A percentile compares a stretch with the other conserved stretches of the same genome.
These are phyloP conservation scores for Sporothrix variecibatus DNA, from an alignment of 2,329 filamentous ascomycete genomes.

Conservation along the genomic window DNA sequence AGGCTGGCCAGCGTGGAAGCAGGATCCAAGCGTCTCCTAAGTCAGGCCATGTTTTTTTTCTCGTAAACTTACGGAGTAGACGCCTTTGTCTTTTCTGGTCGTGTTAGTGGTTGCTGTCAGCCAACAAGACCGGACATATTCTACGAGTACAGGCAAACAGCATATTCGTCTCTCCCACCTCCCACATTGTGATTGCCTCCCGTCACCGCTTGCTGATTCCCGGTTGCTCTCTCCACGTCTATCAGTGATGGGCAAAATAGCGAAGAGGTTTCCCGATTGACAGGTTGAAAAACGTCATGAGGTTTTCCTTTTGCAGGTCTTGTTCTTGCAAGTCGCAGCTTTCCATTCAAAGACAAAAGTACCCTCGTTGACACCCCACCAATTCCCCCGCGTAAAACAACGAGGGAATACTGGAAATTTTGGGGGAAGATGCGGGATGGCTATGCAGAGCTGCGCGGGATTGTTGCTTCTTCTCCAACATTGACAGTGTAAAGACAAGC, in stretches of 20 bases:
- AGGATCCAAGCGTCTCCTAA: not conserved
- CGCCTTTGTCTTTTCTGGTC: not conserved
- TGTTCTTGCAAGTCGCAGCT: not conserved
- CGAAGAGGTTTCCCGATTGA: not conserved
- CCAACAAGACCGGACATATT: not conserved
- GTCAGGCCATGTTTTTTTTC: slow-evolving; percentile 1
- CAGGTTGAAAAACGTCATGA: slow-evolving; percentile 17
- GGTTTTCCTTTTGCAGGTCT: not conserved
- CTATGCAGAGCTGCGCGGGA: not conserved
- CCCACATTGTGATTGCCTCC: not conserved
- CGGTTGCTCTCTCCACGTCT: not conserved
- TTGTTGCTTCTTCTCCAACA: slow-evolving; percentile 1
- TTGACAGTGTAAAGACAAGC: not conserved
- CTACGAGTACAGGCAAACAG: not conserved
- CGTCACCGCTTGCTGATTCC: not conserved
- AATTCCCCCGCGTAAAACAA: slow-evolving; percentile 14
- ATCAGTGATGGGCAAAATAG: not conserved
- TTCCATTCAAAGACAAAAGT: not conserved
- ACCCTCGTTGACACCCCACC: slow-evolving; percentile 7
- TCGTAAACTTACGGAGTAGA: no score
- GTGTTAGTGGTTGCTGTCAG: not conserved
- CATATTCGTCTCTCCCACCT: not conserved
- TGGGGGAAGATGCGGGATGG: not conserved
- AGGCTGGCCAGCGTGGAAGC: no score
- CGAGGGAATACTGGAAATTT: not conserved